phyloP scores from a whole-genome alignment of 2,329 filamentous ascomycete species.

The Acrocalymma vagum region DNA sequence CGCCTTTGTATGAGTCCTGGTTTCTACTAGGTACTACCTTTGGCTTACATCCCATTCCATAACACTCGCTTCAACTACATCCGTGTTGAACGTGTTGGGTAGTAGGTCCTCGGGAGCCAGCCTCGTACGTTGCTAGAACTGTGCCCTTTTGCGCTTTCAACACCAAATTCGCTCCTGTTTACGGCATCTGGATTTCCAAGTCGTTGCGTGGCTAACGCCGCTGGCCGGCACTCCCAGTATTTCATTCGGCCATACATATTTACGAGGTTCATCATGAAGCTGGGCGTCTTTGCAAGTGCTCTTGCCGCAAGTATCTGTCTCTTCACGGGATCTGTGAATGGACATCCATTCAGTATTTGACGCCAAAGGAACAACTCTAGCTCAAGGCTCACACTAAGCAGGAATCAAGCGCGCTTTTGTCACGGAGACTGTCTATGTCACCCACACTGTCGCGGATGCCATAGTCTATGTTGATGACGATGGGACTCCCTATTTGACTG shows the following conservation, averaged over 20 bases:
- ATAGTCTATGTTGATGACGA: slow-evolving; percentile 42
- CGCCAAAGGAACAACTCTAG: not conserved
- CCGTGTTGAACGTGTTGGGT: slow-evolving; percentile 15
- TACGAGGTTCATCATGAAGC: slow-evolving; percentile 53
- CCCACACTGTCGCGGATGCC: slow-evolving; percentile 37
- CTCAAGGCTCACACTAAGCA: slow-evolving; percentile 20
- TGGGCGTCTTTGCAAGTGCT: slow-evolving; percentile 46
- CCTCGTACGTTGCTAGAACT: slow-evolving; percentile 18
- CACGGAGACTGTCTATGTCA: slow-evolving; percentile 42
- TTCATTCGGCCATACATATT: slow-evolving; percentile 30
- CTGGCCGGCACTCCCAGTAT: slow-evolving; percentile 23
- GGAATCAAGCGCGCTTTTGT: slow-evolving; percentile 41
- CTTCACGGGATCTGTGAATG: slow-evolving; percentile 53
- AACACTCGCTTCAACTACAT: slow-evolving; percentile 34
- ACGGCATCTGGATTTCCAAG: no score
- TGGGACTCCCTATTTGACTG: slow-evolving; percentile 36
- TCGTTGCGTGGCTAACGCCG: slow-evolving; percentile 25
- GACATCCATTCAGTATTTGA: slow-evolving; percentile 51
- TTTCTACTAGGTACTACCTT: no score
- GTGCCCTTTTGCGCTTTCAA: not conserved
- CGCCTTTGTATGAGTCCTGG: slow-evolving; percentile 1
- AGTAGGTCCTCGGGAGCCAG: slow-evolving; percentile 18
- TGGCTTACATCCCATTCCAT: slow-evolving; percentile 37
- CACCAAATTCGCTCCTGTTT: not conserved
- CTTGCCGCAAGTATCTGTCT: slow-evolving; percentile 41